Conservation (phyloP, 108 stramenopile species). For the Fistulifera pelliculosa region DNA sequence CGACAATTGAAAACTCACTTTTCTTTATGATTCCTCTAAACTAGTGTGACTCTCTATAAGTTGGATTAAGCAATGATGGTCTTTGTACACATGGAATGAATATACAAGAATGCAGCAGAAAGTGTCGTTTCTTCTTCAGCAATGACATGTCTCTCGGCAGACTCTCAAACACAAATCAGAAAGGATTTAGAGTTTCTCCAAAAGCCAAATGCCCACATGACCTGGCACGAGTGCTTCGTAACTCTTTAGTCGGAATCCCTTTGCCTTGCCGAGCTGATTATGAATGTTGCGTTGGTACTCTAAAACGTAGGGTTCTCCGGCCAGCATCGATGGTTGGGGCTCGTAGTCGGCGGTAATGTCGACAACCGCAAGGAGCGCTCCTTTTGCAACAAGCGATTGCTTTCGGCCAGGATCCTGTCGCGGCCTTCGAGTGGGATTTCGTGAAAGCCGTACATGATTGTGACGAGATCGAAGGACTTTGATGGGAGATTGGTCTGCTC, state of each 20-base stretch:
- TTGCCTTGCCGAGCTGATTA: constrained; percentile 27
- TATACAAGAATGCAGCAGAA: no score
- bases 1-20: no score
- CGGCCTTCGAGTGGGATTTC: constrained; percentile 59
- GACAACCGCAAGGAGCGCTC: constrained; percentile 61
- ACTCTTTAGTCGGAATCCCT: constrained; percentile 16
- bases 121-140: no score
- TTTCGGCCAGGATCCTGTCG: constrained; percentile 50
- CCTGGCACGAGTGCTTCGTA: constrained; percentile 26
- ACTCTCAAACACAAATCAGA: no score
- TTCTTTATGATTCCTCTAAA: no score
- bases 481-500: constrained; percentile 45
- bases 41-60: no score
- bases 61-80: no score
- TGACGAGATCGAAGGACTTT: constrained; percentile 45
- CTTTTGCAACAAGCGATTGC: constrained; percentile 45
- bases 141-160: no score
- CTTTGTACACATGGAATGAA: no score
- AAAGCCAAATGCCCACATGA: constrained; percentile 38
- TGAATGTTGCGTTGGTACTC: constrained; percentile 85
- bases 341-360: constrained; percentile 61
- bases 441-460: constrained; percentile 69
- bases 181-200: no score
- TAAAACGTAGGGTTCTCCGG: constrained; percentile 74
- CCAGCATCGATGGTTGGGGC: constrained; percentile 53